Base-by-base conservation (phyloP, 306 rosid genomes). In the Gillenia trifoliata region DNA sequence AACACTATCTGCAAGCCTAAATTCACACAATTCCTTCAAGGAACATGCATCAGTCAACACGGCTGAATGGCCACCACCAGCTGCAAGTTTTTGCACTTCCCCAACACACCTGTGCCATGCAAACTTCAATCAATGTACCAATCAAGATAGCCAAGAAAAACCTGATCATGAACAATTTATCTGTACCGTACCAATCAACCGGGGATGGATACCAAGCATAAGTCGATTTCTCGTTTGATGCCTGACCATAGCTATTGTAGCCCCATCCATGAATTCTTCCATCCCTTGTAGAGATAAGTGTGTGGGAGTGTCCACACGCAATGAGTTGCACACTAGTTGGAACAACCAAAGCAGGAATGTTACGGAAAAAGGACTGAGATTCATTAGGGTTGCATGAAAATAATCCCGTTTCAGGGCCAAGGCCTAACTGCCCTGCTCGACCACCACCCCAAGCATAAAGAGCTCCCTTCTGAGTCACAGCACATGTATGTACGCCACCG, bases 231-330 rank as follows among this genome's bases (percentile, higher is more conserved):
- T 82, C 94, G 26, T 93, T 91, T 68, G 98, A 93, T 47, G 98
- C 98, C 81, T 93, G 98, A 56, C 98, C 98, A 71, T 93, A 93
- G 80, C 77, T 82, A 86, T 93, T 93, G 88, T 93, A 93, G 45
- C 98, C 98, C 98, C 98, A 93, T 72, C 98, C 98, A 72, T 85
- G 94, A 66, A 93, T 93, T 72, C 90, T 90, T 72, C 98, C 98
- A 74, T 89, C 97, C 61, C 43, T 87, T 60, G 81, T 85, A 72
- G 83, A 85, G 67, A 89, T 88, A 43, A 92, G 94, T 10, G 96
- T 90, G 84, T 92, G 97, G 52, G 90, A 91, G 81, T 93, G 93
- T 65, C 98, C 98, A 71, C 98, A 93, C 9, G 98, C 96, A 69
- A 91, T 86, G 65, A 84, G 90, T 82, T 81, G 86, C 69, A 91